Evolutionary conservation across 768 basidiomycete species (phyloP), one percentile per base, ranked within the genome.

Genomic region (Lactifluus pinguis): DNA sequence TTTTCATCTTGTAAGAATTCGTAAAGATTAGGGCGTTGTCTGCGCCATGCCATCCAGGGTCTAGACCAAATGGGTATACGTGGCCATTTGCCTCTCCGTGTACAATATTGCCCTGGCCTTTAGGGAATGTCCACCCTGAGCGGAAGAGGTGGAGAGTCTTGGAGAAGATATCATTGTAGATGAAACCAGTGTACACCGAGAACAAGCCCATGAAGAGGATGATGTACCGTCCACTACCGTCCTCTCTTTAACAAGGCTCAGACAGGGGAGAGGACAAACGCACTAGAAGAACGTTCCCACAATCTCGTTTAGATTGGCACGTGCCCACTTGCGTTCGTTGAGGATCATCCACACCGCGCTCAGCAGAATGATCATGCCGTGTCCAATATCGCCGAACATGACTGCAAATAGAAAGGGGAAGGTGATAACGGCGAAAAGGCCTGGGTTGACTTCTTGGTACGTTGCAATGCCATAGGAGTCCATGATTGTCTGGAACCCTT

Each of bases 1-100:
- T 93, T 78, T 99, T 98, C 97, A 99, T 99, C 85, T 98, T 99
- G 79, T 95, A 95, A 42, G 95, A 98, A 75, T 99, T 99, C 55
- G 88, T 89, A 74, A 98, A 99, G 47, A 97, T 85, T 60, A 99
- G 80, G 2, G 78, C 79, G 69, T 99, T 99, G 65, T 92, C 90
- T 6, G 95, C 81, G 19, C 86, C 92, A 70, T 97, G 94, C 97
- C 97, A 99, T 52, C 76, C 85, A 54, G 94, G 94, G 72, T 99
- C 97, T 64, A 99, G 71, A 66, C 97, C 97, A 66, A 99, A 93
- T 3, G 89, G 84, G 76, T 99, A 98, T n/a, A 81, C 78, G 64
- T 79, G 77, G 3, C 88, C 89, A 52, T 80, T 90, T 30, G 80
- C 67, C 3, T 77, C 68, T 14, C 80, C 91, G 13, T 67, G 63